Conservation (phyloP, 1,139 yeast genomes). For the Eremothecium cymbalariae region DNA sequence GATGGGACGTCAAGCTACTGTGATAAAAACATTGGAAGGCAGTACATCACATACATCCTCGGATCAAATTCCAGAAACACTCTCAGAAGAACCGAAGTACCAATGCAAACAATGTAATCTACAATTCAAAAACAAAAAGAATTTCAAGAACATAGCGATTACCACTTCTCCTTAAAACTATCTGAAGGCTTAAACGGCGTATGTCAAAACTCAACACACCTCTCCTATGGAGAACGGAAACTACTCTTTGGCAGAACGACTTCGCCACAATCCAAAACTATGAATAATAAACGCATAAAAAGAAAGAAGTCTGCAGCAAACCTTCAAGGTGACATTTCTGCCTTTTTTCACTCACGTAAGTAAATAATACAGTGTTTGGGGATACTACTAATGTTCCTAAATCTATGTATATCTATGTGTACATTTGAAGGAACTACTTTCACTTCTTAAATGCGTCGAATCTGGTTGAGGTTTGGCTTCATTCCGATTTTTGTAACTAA, state of each 20-base stretch:
- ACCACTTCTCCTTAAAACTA: slow-evolving; percentile 26
- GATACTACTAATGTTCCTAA: no score
- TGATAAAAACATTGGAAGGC: background rate
- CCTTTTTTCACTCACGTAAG: background rate
- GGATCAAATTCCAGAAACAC: background rate
- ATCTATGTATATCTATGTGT: no score
- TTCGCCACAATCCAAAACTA: background rate
- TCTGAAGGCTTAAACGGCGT: slow-evolving; percentile 30
- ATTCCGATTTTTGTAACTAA: no score
- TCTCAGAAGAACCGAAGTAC: no score
- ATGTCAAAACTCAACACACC: slow-evolving; percentile 17
- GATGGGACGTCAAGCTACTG: slow-evolving; percentile 26
- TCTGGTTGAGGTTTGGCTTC: no score
- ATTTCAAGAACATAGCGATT: slow-evolving; percentile 28
- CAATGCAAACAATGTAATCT: slow-evolving; percentile 19
- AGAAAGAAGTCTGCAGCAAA: background rate
- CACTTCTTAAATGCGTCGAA: no score
- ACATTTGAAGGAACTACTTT: no score
- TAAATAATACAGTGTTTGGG: no score
- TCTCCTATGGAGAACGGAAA: slow-evolving; percentile 27
- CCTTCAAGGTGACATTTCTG: background rate
- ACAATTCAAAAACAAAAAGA: slow-evolving; percentile 13
- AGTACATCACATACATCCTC: background rate
- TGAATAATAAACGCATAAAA: background rate
- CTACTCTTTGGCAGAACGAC: slow-evolving; percentile 16